Conservation (phyloP, 495 filamentous ascomycete genomes). For the Daldinia loculata region DNA sequence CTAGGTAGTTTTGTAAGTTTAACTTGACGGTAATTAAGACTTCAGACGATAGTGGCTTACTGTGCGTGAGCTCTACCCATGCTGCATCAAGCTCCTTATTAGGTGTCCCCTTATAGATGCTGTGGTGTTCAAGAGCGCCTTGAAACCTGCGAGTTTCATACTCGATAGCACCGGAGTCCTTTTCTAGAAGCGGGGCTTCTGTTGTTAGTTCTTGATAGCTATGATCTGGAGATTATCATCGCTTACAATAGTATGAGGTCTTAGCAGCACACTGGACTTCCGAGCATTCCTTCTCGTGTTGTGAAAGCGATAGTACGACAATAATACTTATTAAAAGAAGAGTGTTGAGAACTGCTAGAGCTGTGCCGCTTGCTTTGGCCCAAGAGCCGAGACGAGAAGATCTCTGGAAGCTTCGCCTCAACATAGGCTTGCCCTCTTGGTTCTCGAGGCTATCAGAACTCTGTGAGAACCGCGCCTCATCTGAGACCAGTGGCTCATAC, state of each 20-base stretch:
- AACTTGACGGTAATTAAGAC: not conserved
- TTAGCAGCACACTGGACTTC: slow-evolving; percentile 12
- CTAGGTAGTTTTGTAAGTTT: not conserved
- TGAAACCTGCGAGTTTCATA: slow-evolving; percentile 15
- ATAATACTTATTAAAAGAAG: not conserved
- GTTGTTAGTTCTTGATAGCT: not conserved
- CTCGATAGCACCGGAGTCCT: slow-evolving; percentile 6
- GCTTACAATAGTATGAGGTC: slow-evolving; percentile 15
- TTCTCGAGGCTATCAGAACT: slow-evolving; percentile 17
- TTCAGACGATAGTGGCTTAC: not conserved
- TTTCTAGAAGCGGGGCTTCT: slow-evolving; percentile 1
- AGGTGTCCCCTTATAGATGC: slow-evolving; percentile 16
- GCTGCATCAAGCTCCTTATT: slow-evolving; percentile 19
- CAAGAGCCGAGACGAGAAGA: slow-evolving; percentile 8
- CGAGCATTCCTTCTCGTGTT: slow-evolving; percentile 2
- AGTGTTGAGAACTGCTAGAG: not conserved
- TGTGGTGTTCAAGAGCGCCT: slow-evolving; percentile 15
- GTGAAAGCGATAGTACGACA: slow-evolving; percentile 3
- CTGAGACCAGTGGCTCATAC: not conserved
- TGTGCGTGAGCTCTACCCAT: slow-evolving; percentile 7
- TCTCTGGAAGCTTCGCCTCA: slow-evolving; percentile 4
- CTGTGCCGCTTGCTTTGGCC: not conserved
- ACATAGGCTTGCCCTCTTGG: slow-evolving; percentile 14
- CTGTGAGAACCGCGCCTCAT: slow-evolving; percentile 5
- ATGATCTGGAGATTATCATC: not conserved